These are phyloP conservation scores for Amaranthus hypochondriacus DNA, from an alignment of 148 eudicot genomes.

Conservation along the genomic window DNA sequence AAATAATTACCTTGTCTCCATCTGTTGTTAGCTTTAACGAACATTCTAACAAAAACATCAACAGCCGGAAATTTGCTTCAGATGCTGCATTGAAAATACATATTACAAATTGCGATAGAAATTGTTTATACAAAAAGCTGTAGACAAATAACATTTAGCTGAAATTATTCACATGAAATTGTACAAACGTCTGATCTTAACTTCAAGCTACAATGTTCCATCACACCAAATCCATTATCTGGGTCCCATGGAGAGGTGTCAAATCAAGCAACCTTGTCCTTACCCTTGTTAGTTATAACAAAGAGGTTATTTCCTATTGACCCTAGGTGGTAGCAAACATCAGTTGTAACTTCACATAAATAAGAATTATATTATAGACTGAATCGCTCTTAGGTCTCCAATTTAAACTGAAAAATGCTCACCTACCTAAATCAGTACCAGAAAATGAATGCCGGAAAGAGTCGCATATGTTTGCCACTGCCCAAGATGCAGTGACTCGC, in stretches of 20 bases:
- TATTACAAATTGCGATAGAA: slow-evolving; percentile 2
- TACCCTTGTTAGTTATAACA: no score
- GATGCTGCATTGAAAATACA: slow-evolving; percentile 34
- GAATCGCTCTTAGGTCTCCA: no score
- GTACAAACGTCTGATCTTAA: neutral
- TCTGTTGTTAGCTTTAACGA: slow-evolving; percentile 72
- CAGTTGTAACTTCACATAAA: no score
- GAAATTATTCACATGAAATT: neutral
- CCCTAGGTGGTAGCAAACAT: no score
- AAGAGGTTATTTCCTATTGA: no score
- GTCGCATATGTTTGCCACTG: slow-evolving; percentile 90
- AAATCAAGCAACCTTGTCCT: no score
- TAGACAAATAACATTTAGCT: slow-evolving; percentile 5
- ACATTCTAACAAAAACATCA: slow-evolving; percentile 47
- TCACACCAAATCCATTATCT: no score
- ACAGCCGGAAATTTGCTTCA: slow-evolving; percentile 31
- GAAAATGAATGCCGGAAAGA: slow-evolving; percentile 57
- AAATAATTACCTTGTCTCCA: slow-evolving; percentile 71
- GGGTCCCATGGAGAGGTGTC: no score
- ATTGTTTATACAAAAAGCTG: neutral
- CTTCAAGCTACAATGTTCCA: no score
- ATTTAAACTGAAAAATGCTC: neutral
- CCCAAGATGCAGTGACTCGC: slow-evolving; percentile 95
- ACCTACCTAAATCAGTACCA: slow-evolving; percentile 46
- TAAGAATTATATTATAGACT: no score